These are phyloP conservation scores for Biscogniauxia sp. DNA, from an alignment of 2,329 filamentous ascomycete species.

Conservation along the genomic window DNA sequence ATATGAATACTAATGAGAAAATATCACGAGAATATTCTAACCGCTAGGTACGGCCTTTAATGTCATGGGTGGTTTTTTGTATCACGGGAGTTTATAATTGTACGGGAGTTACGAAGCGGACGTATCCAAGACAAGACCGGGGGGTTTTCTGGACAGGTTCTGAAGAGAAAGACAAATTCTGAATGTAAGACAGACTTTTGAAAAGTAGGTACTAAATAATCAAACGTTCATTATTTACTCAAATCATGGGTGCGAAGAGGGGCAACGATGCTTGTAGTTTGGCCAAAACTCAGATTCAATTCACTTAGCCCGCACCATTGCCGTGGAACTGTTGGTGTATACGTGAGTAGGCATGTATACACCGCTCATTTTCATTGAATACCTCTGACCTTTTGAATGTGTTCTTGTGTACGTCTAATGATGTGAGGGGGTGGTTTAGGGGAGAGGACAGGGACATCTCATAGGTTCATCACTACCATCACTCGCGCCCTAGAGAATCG, in stretches of 20 bases:
- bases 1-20: not conserved
- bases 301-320: no score
- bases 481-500: not conserved
- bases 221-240: no score
- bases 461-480: not conserved
- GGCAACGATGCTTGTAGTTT: no score
- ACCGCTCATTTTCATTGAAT: not conserved
- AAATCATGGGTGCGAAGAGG: no score
- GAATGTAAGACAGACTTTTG: no score
- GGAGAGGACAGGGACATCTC: not conserved
- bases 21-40: no score
- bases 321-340: not conserved
- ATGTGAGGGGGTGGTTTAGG: not conserved
- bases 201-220: no score
- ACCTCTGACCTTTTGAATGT: not conserved
- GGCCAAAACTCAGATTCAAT: no score
- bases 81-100: not conserved
- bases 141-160: no score
- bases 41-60: not conserved
- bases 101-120: not conserved
- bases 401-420: not conserved
- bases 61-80: not conserved
- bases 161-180: no score
- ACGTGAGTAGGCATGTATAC: not conserved
- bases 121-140: no score